Evolutionary conservation across 768 basidiomycete genomes (phyloP), one percentile per base, ranked within the genome.

Genomic region (Termitomyces sp.): DNA sequence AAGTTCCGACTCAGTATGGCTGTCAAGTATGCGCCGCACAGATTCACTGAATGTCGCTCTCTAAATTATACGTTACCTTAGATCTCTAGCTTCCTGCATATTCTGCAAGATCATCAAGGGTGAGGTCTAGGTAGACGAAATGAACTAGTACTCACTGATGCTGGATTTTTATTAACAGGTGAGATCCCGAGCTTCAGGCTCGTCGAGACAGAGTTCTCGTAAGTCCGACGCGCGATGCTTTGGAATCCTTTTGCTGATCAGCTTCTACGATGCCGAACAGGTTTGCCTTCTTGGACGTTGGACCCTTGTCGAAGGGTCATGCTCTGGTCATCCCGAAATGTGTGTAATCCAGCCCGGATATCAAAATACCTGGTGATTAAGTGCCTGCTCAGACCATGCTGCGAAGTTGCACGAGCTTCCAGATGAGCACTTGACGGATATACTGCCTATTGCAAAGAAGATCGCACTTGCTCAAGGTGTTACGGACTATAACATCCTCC

Each of bases 81-180:
- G 88, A 68, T 76, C 78, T 52, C 78, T 89, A 55, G 81, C 86
- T 6, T 74, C 73, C 24, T 97, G 95, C 74, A 76, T 98, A 68
- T 98, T 97, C 79, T 98, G 96, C 83, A 97, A 89, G 78, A 97
- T 98, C 74, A 83, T 95, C 78, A 92, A 92, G 78, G 92, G 94
- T 87, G 40, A 55, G 50, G 18, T 20, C 9, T 16, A 32, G 74
- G 65, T 39, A 24, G 39, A 35, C 4, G 24, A 56, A 16, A 39
- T 48, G 36, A 40, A 46, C 35, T 42, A 20, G 22, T 35, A 22
- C 40, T 45, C 22, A 40, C 15, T 32, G 35, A 24, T 39, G 36
- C 45, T 7, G 45, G n/a, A n/a, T 58, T 55, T n/a, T 40, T 35
- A 24, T 50, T 51, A n/a, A 33, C 70, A 94, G 94, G 94, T 55